A percentile compares a stretch with the other conserved stretches of the same genome.
Evolutionary conservation across 192 early-diverging fungal species (phyloP).

Genomic region (Coemansia sp.): DNA sequence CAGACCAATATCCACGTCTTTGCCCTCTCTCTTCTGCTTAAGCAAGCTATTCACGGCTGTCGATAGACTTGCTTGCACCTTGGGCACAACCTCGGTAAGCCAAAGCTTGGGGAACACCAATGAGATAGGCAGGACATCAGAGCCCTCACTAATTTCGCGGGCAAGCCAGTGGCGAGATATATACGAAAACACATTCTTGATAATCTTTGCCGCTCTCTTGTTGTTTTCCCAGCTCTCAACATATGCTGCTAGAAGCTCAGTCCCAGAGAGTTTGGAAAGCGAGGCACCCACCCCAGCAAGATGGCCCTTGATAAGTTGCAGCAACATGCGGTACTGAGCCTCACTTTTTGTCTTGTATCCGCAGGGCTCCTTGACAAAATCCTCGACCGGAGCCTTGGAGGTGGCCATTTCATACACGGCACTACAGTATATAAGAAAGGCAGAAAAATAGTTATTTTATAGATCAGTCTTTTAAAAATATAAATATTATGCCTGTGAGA

Average conservation of each 20-base stretch:
- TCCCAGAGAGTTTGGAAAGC: neutral
- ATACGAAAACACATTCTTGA: neutral
- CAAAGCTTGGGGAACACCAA: neutral
- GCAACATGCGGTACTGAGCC: neutral
- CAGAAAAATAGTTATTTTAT: too few relatives aligned
- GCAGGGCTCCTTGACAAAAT: neutral
- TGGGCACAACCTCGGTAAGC: neutral
- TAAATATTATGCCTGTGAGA: too few relatives aligned
- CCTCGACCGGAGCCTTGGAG: too few relatives aligned
- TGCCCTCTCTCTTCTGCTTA: neutral
- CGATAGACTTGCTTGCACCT: neutral
- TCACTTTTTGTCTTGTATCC: neutral
- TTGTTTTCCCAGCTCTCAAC: neutral
- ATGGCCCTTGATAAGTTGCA: neutral
- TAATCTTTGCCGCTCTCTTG: neutral
- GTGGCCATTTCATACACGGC: too few relatives aligned
- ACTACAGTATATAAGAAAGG: too few relatives aligned
- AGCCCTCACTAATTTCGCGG: neutral
- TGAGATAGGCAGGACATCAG: neutral
- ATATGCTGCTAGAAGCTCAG: neutral
- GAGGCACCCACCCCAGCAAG: neutral
- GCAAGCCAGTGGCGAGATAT: neutral
- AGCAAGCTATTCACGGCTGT: neutral
- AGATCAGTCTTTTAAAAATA: too few relatives aligned
- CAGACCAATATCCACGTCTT: neutral